Percentiles rank a stretch among this genome's conserved stretches.
Conservation (phyloP, 2,329 filamentous ascomycete genomes). For the Aspergillus nomiae region DNA sequence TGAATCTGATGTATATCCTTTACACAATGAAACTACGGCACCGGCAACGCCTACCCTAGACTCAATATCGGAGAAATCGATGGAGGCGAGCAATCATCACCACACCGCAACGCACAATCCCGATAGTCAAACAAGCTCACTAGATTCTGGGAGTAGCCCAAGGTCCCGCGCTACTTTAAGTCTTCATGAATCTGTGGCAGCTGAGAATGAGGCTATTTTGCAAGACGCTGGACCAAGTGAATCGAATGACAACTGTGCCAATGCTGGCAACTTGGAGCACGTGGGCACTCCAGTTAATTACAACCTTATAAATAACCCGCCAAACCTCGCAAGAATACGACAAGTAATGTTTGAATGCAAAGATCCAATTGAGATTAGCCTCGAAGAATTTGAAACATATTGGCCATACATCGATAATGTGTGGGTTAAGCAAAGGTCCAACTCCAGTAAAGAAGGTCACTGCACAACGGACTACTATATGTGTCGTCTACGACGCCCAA, state of each 20-base stretch:
- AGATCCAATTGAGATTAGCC: conserved; percentile 49
- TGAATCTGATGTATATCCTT: conserved; percentile 14
- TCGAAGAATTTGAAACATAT: conserved; percentile 50
- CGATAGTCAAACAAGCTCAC: conserved; percentile 9
- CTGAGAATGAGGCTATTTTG: conserved; percentile 1
- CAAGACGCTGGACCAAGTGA: conserved; percentile 1
- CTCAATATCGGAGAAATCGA: conserved; percentile 10
- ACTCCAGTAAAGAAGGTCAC: conserved; percentile 44
- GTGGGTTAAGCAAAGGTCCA: conserved; percentile 51
- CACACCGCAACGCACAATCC: background rate
- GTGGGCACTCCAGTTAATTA: conserved; percentile 15
- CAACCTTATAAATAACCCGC: conserved; percentile 45
- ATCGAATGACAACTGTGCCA: background rate
- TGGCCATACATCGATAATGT: conserved; percentile 54
- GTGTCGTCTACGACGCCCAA: conserved; percentile 47
- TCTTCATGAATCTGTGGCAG: background rate
- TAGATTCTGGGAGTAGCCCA: background rate
- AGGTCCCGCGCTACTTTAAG: background rate
- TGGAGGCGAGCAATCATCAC: conserved; percentile 12
- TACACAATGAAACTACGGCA: conserved; percentile 13
- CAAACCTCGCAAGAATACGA: conserved; percentile 45
- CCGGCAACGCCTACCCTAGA: conserved; percentile 12
- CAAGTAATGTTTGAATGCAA: conserved; percentile 48
- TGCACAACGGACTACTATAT: conserved; percentile 51
- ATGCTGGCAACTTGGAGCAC: background rate